Conservation (phyloP, 108 stramenopile species). For the Fragilaria crotonensis region DNA sequence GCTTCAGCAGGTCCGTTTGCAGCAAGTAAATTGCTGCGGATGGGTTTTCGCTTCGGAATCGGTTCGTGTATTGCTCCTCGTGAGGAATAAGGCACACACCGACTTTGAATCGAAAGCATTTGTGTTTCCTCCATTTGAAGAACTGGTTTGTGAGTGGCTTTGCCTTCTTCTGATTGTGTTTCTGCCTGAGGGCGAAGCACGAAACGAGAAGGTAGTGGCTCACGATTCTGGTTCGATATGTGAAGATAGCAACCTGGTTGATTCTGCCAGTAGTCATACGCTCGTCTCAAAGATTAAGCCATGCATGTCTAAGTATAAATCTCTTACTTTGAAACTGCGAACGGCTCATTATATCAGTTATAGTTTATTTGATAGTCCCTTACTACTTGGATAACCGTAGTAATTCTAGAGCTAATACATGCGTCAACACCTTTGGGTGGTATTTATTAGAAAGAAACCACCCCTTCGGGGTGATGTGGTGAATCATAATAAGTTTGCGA, state of each 20-base stretch:
- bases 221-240: not conserved
- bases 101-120: not conserved
- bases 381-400: too few relatives aligned
- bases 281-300: conserved; percentile 99
- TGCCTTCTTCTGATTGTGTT: not conserved
- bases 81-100: not conserved
- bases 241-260: conserved; percentile 93
- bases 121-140: too few relatives aligned
- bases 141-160: not conserved
- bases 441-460: too few relatives aligned
- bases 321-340: conserved; percentile 86
- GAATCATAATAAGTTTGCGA: too few relatives aligned
- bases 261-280: conserved; percentile 99
- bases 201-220: too few relatives aligned
- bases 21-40: too few relatives aligned
- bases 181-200: not conserved
- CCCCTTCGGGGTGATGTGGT: too few relatives aligned
- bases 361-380: conserved; percentile 98
- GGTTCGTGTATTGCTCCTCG: too few relatives aligned
- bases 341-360: conserved; percentile 99
- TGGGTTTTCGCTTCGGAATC: too few relatives aligned
- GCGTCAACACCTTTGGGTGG: too few relatives aligned
- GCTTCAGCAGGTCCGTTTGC: too few relatives aligned
- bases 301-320: conserved; percentile 99
- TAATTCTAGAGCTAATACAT: too few relatives aligned